These are phyloP conservation scores for Cladophialophora bantiana DNA, from an alignment of 2,329 filamentous ascomycete genomes.

Conservation along the genomic window DNA sequence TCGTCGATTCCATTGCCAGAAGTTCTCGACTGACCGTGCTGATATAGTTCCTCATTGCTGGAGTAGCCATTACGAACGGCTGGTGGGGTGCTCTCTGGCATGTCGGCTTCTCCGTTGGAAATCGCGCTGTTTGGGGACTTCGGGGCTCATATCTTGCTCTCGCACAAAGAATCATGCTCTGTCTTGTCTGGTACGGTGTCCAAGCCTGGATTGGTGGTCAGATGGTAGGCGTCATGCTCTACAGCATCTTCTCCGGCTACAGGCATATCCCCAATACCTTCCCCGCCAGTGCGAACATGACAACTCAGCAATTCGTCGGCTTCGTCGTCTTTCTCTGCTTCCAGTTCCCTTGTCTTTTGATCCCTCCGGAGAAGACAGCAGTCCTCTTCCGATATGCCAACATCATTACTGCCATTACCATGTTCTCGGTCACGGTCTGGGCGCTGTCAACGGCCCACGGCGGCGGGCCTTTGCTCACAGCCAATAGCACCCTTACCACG, in stretches of 20 bases:
- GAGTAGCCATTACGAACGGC: slow-evolving; percentile 12
- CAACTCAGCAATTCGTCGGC: slow-evolving; percentile 24
- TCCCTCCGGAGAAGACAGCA: slow-evolving; percentile 23
- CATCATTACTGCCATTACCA: slow-evolving; percentile 19
- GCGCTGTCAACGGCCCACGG: slow-evolving; percentile 17
- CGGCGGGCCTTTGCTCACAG: slow-evolving; percentile 17
- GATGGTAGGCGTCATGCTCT: slow-evolving; percentile 28
- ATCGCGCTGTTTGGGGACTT: slow-evolving; percentile 39
- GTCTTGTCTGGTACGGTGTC: slow-evolving; percentile 28
- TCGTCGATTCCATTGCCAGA: slow-evolving; percentile 34
- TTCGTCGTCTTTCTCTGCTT: slow-evolving; percentile 29
- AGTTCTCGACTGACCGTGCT: slow-evolving; percentile 36
- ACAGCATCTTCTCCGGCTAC: slow-evolving; percentile 21
- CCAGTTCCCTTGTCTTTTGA: slow-evolving; percentile 22
- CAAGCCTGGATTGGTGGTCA: slow-evolving; percentile 36
- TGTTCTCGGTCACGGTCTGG: slow-evolving; percentile 26
- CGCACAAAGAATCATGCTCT: slow-evolving; percentile 30
- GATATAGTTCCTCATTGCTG: slow-evolving; percentile 44
- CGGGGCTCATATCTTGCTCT: slow-evolving; percentile 28
- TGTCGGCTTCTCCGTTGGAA: slow-evolving; percentile 47
- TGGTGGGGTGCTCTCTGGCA: slow-evolving; percentile 22
- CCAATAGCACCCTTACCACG: slow-evolving; percentile 25
- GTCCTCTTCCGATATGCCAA: slow-evolving; percentile 23
- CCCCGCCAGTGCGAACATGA: slow-evolving; percentile 22
- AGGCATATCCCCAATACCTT: slow-evolving; percentile 24